Evolutionary conservation across 2,329 filamentous ascomycete genomes (phyloP), one percentile per base, ranked within the genome.

Genomic region (Fusarium goolgardi): DNA sequence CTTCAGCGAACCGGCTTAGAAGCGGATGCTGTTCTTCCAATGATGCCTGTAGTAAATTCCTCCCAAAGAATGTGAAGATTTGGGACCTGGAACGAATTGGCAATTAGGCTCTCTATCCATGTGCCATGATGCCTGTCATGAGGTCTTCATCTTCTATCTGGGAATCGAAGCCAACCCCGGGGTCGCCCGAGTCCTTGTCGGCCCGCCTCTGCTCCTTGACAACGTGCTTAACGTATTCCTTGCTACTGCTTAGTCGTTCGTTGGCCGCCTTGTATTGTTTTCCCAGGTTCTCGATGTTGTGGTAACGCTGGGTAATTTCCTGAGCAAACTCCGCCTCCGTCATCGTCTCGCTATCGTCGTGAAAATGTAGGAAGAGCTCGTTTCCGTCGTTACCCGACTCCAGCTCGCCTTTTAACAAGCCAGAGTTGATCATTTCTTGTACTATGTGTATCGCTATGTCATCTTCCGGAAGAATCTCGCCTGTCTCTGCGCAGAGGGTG

Each of bases 81-180:
- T 15, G 20, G 20, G 18, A 16, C 23, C 21, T 16, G 10, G n/a
- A 20, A 7, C 16, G 13, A 16, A 15, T 13, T 15, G 23, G 39
- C 18, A 31, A 15, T 10, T 3, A 16, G 13, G 9, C 20, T 32
- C 35, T 32, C 35, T 61, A 71, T 47, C 63, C 62, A 46, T 71
- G 65, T 12, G 69, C 60, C 54, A 71, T 57, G 32, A 81, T 75
- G 20, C 81, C 85, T 15, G 81, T 83, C 86, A 89, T 89, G 25
- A 89, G 74, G 65, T 89, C 86, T 73, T 89, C 86, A n/a, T 89
- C 86, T 55, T 88, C 85, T 37, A 87, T 78, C 50, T 82, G 78
- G 15, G 78, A 75, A 27, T 85, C 81, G 60, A 85, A 86, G 40
- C 77, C 79, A 27, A 79, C 59, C 4, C 75, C 72, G 4, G 75